A percentile compares a stretch with the other conserved stretches of the same genome.
phyloP scores from a whole-genome alignment of 169 alveolate genomes.

The Eimeria zaria region DNA sequence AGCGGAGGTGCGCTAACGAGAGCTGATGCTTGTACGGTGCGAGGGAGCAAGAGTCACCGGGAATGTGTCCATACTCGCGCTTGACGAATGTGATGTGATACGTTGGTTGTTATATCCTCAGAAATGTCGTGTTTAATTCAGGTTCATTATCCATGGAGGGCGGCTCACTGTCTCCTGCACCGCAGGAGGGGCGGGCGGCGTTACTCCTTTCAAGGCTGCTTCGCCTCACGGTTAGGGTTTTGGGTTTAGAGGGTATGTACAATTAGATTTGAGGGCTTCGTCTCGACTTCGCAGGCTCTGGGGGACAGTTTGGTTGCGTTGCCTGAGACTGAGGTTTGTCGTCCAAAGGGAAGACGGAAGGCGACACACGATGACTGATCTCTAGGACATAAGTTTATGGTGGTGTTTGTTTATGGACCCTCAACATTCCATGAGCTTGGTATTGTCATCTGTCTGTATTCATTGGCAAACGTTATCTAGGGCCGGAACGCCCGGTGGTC shows the following conservation, averaged over 20 bases:
- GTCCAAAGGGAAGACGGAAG: not conserved
- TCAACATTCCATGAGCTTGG: not conserved
- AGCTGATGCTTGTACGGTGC: not conserved
- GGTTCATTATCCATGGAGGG: not conserved
- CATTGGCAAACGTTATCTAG: not conserved
- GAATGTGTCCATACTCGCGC: not conserved
- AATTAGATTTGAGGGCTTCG: not conserved
- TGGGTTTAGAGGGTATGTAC: not conserved
- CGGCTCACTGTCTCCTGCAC: not conserved
- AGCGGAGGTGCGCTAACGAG: not conserved
- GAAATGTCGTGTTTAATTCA: not conserved
- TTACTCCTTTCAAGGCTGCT: not conserved
- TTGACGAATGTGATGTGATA: not conserved
- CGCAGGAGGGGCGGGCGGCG: not conserved
- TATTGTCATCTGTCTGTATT: not conserved
- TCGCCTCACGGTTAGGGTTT: not conserved
- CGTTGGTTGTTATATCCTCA: not conserved
- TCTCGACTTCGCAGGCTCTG: not conserved
- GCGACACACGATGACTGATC: not conserved
- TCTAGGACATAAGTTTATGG: not conserved
- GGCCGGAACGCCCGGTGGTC: not conserved
- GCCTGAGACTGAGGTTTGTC: not conserved
- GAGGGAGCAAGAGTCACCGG: not conserved
- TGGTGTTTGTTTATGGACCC: not conserved
- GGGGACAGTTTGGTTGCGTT: not conserved